Base-by-base conservation (phyloP, 2,329 filamentous ascomycete species). In the Fusarium incarnatum region DNA sequence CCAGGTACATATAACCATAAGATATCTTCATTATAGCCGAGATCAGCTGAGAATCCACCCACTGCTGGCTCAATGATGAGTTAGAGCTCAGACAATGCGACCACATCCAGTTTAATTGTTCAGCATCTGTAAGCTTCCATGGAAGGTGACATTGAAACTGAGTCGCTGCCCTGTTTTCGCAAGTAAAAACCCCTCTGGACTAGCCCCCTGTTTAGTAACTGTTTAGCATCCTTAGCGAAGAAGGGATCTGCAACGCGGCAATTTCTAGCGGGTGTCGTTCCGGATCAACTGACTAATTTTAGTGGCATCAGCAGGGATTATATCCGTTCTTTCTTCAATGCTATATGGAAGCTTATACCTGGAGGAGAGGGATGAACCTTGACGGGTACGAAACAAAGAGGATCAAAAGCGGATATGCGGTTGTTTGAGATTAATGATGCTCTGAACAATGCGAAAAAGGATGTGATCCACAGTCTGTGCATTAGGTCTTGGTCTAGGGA, bases 241-340 rank as follows among this genome's bases (percentile, higher is more conserved):
- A 46, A 20, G 32, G 32, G 47, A 62, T 63, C 47, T 60, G 57
- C 57, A 37, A 56, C 45, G 7, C 57, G 57, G 57, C 22, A 41
- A 15, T 20, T 47, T 6, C 16, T 9, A 20, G 22, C 44, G 44
- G 23, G 23, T 27, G 23, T 27, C 34, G 41, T 55, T 46, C 57
- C 57, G 47, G 57, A 62, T 62, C 27, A 52, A 41, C 32, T 27
- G 23, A 40, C 49, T 52, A 41, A 52, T 40, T 28, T 40, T 44
- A 63, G 57, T 44, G 16, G 12, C 27, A 34, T 28, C n/a, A 49
- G 47, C 47, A 32, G 25, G 50, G 45, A 42, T 20, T 56, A 20
- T 59, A 3, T 15, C 34, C 34, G 34, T 18, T 15, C 18, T n/a
- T n/a, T 52, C 9, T 16, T 41, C 16, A 34, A 52, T 52, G 49